Base-by-base conservation (phyloP, 164 flowering plant species). In the Hamamelis virginiana region DNA sequence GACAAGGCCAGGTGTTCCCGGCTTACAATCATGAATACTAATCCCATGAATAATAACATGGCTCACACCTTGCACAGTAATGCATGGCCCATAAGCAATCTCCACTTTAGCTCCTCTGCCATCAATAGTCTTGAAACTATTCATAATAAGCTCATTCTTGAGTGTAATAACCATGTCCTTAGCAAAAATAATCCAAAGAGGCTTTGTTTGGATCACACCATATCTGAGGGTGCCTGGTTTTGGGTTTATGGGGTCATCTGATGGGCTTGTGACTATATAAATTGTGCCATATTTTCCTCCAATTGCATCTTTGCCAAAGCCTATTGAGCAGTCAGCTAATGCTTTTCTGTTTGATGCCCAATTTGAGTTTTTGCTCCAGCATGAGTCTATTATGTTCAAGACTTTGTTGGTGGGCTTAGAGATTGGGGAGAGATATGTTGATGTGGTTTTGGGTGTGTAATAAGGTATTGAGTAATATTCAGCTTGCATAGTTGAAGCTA, bases 1-100 rank as follows among this genome's bases (percentile, higher is more conserved):
- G 43, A 87, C 96, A 8, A 69, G 25, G 52, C 83, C 89, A 0
- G 67, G 1, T 25, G 74, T 80, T 10, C 79, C 80, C 0, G 81
- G 83, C 67, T 74, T 80, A 60, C 88, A 87, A 27, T 87, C 84
- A 68, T 87, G 91, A 63, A 87, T 72, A 25, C 82, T 81, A n/a
- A 89, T 80, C 64, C 91, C 88, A 73, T 89, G 94, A 16, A 87
- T 75, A 18, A 89, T 89, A 0, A 89, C 82, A 76, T 86, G 78
- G 68, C 79, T 83, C 38, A 86, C 84, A 9, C 66, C 67, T 64
- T 83, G 80, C 8, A 88, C 28, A 15, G 85, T 83, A 0, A 88
- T 72, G 62, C 92, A 84, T 1, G 89, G 84, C 5, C 90, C 89
- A 41, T 80, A 16, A 1, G 82, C 78, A 19, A 88, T 86, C 46